Evolutionary conservation across 139 green algal species (phyloP).

Genomic region (Deuterostichococcus epilithicus): DNA sequence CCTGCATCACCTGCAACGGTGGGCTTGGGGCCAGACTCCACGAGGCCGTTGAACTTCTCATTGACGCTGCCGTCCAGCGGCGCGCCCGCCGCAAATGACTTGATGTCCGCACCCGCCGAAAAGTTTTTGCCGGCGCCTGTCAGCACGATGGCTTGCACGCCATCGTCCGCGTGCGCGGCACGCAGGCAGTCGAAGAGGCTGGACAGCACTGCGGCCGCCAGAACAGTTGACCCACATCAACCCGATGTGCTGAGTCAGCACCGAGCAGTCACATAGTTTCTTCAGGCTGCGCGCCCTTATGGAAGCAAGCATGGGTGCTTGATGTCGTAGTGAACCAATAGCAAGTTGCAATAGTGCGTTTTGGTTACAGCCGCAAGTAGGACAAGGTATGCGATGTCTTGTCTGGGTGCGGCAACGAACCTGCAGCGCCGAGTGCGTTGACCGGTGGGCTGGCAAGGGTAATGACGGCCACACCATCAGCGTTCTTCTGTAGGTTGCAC

Average conservation of each 20-base stretch:
- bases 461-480: slow-evolving; percentile 83
- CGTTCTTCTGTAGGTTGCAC: slow-evolving; percentile 21
- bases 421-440: slow-evolving; percentile 87
- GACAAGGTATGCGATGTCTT: not conserved
- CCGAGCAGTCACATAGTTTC: not conserved
- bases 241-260: not conserved
- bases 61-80: slow-evolving; percentile 41
- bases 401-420: slow-evolving; percentile 26
- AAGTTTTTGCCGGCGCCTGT: slow-evolving; percentile 78
- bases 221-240: not conserved
- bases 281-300: not conserved
- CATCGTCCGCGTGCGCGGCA: slow-evolving; percentile 57
- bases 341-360: not conserved
- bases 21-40: slow-evolving; percentile 86
- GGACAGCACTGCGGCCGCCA: slow-evolving; percentile 64
- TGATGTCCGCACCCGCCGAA: slow-evolving; percentile 93
- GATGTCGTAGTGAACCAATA: not conserved
- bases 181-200: slow-evolving; percentile 72
- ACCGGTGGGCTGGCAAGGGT: slow-evolving; percentile 89
- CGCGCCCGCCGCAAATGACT: slow-evolving; percentile 40
- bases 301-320: not conserved
- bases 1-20: slow-evolving; percentile 81
- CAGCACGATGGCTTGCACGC: slow-evolving; percentile 88
- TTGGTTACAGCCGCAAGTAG: not conserved
- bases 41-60: slow-evolving; percentile 54